phyloP scores from a whole-genome alignment of 805 yeast species.

The Saturnispora quitensis region DNA sequence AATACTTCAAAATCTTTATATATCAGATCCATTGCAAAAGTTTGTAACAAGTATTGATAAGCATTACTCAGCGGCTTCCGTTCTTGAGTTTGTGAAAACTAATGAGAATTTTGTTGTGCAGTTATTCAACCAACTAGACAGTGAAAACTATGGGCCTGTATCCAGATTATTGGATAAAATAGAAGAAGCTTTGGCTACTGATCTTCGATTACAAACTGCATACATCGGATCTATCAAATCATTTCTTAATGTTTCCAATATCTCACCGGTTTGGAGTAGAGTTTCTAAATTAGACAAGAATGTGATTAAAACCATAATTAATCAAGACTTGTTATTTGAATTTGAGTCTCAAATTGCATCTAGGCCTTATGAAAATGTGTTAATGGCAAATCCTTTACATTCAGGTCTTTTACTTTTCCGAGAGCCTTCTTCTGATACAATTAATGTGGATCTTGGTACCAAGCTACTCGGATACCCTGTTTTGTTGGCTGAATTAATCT shows the following conservation, averaged over 20 bases:
- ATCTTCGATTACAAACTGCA: constrained; percentile 9
- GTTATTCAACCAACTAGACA: constrained; percentile 9
- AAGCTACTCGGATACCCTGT: constrained; percentile 3
- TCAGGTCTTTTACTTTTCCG: constrained; percentile 14
- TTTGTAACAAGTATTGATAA: constrained; percentile 19
- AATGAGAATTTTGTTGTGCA: constrained; percentile 13
- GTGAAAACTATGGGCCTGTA: not conserved
- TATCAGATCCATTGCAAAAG: constrained; percentile 12
- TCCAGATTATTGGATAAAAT: constrained; percentile 16
- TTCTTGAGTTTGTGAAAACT: constrained; percentile 13
- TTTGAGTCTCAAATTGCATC: constrained; percentile 1
- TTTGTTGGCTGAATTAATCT: constrained; percentile 6
- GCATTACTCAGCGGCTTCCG: constrained; percentile 17
- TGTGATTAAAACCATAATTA: not conserved
- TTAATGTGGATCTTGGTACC: not conserved
- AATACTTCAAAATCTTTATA: constrained; percentile 28
- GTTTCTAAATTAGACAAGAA: not conserved
- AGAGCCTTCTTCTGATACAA: not conserved
- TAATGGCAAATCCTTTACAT: constrained; percentile 20
- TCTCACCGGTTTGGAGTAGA: not conserved
- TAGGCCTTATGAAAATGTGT: constrained; percentile 12
- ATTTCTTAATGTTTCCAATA: not conserved
- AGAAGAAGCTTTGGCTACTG: constrained; percentile 12
- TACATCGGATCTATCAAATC: constrained; percentile 12
- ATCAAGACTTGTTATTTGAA: not conserved